Percentiles rank a stretch among this genome's conserved stretches.
These are phyloP conservation scores for Metarhizium rileyi DNA, from an alignment of 2,329 filamentous ascomycete genomes.

Conservation along the genomic window DNA sequence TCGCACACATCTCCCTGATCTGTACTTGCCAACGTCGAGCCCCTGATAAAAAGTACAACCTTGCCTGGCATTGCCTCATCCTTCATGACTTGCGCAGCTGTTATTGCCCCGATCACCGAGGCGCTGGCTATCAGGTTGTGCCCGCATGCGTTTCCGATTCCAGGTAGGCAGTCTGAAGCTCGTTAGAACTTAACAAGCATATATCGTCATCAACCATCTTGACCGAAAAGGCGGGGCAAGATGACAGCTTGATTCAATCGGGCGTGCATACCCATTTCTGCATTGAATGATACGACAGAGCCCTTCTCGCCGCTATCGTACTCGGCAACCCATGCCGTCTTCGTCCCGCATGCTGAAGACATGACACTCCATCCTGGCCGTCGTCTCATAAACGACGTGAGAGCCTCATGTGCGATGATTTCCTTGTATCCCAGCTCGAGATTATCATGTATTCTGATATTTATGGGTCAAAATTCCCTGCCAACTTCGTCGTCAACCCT, in stretches of 20 bases:
- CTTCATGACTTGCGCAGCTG: constrained; percentile 33
- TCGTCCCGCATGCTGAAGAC: constrained; percentile 28
- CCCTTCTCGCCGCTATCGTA: constrained; percentile 25
- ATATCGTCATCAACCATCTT: too few species aligned
- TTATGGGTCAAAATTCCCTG: constrained; percentile 23
- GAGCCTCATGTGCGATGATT: constrained; percentile 27
- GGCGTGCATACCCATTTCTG: constrained; percentile 22
- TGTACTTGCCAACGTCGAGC: constrained; percentile 40
- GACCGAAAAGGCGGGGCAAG: too few species aligned
- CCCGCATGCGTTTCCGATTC: constrained; percentile 42
- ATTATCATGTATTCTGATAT: constrained; percentile 31
- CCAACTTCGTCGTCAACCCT: constrained; percentile 10
- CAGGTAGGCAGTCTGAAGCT: constrained; percentile 33
- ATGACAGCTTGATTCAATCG: too few species aligned
- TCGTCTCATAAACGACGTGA: constrained; percentile 25
- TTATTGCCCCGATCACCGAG: constrained; percentile 35
- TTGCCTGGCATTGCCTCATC: constrained; percentile 31
- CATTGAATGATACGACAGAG: constrained; percentile 31
- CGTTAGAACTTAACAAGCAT: too few species aligned
- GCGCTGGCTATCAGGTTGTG: constrained; percentile 35
- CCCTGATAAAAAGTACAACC: constrained; percentile 33
- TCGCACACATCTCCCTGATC: constrained; percentile 48
- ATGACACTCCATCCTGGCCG: constrained; percentile 29
- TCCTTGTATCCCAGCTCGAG: constrained; percentile 32
- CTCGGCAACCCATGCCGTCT: constrained; percentile 32